Evolutionary conservation across 306 rosid species (phyloP).

Genomic region (Vicia faba): DNA sequence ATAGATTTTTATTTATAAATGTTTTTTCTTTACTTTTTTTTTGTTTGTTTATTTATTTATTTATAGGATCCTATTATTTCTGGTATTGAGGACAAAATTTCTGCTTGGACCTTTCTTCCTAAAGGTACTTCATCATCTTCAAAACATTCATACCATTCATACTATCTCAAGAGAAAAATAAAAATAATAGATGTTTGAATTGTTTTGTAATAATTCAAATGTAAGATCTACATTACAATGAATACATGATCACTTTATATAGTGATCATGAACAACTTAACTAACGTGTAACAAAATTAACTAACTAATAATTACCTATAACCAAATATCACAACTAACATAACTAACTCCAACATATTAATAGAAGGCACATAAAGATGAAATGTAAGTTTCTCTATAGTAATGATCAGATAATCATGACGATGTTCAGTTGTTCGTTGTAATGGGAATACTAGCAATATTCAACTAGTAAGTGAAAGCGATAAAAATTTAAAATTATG

Average conservation of each 20-base stretch:
- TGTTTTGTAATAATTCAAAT: no score
- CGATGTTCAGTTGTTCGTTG: neutral
- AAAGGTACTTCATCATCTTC: conserved; percentile 60
- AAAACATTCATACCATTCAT: neutral
- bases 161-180: neutral
- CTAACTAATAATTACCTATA: no score
- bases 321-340: no score
- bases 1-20: neutral
- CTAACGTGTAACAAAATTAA: no score
- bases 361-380: no score
- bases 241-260: no score
- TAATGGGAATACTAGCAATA: conserved; percentile 9
- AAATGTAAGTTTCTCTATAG: no score
- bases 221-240: no score
- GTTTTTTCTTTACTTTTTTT: neutral
- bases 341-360: no score
- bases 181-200: no score
- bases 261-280: no score
- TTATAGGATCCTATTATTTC: conserved; percentile 84
- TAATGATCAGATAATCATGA: neutral
- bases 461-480: neutral
- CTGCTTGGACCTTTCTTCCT: conserved; percentile 97
- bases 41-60: neutral
- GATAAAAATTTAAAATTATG: neutral
- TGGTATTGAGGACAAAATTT: conserved; percentile 93